Conservation (phyloP, 805 yeast genomes). For the Ogataea naganishii region DNA sequence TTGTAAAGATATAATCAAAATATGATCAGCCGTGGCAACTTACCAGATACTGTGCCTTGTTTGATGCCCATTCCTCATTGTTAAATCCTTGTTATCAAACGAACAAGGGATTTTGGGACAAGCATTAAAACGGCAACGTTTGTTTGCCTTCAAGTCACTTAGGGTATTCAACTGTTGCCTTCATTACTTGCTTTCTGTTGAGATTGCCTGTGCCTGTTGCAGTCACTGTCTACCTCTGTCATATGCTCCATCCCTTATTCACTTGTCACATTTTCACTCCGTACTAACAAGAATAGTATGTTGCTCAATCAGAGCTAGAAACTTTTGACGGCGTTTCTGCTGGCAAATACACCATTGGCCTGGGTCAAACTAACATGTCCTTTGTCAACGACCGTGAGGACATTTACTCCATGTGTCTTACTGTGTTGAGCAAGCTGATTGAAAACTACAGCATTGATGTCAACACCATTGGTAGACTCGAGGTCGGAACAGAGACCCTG, state of each 20-base stretch:
- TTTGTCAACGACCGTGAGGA: constrained; percentile 97
- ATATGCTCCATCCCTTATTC: background rate
- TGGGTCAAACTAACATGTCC: constrained; percentile 97
- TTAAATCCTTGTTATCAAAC: too few relatives aligned
- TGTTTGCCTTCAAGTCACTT: too few relatives aligned
- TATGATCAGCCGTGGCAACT: too few relatives aligned
- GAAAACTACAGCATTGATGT: constrained; percentile 79
- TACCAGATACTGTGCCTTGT: too few relatives aligned
- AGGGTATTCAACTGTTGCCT: too few relatives aligned
- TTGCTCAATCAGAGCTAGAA: constrained; percentile 85
- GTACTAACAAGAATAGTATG: constrained; percentile 32
- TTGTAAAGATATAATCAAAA: background rate
- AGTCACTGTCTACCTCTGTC: constrained; percentile 1
- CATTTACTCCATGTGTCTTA: constrained; percentile 86
- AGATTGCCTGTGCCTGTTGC: constrained; percentile 2
- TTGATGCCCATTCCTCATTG: too few relatives aligned
- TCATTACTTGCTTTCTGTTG: constrained; percentile 1
- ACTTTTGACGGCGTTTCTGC: constrained; percentile 74
- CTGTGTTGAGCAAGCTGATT: constrained; percentile 73
- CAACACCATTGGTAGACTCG: constrained; percentile 79
- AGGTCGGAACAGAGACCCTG: constrained; percentile 97
- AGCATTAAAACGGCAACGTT: too few relatives aligned
- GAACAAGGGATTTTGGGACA: too few relatives aligned
- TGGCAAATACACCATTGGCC: constrained; percentile 97
- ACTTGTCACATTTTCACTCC: background rate